Conservation (phyloP, 176 grass and related monocot genomes). For the Bromus sterilis region DNA sequence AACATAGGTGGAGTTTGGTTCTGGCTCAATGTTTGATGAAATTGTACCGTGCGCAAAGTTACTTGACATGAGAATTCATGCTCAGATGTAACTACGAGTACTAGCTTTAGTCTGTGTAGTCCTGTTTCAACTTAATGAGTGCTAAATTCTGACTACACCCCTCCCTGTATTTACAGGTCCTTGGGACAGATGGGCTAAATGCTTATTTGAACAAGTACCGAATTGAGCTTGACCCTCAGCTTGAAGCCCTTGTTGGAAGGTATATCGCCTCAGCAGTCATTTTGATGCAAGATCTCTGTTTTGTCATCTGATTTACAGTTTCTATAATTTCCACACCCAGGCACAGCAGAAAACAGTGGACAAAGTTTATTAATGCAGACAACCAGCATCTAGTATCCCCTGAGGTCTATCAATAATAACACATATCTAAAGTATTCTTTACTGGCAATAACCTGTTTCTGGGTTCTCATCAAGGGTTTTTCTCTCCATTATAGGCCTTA, state of each 20-base stretch:
- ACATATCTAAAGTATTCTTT: background rate
- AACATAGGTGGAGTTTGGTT: too few species aligned
- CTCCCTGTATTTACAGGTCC: constrained; percentile 36
- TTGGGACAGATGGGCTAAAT: constrained; percentile 81
- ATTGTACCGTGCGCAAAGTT: background rate
- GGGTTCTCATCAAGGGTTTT: background rate
- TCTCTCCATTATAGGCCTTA: constrained; percentile 52
- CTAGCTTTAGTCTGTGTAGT: background rate
- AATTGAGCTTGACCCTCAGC: constrained; percentile 86
- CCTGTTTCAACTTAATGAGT: background rate
- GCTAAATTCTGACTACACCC: background rate
- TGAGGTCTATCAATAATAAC: constrained; percentile 40
- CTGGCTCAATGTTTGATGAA: background rate
- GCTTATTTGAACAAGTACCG: constrained; percentile 84
- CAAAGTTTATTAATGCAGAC: constrained; percentile 86
- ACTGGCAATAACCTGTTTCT: background rate
- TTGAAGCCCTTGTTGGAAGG: constrained; percentile 96
- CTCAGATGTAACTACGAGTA: background rate
- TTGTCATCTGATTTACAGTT: background rate
- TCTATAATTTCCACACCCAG: constrained; percentile 25
- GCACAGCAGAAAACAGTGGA: constrained; percentile 86
- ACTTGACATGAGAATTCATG: background rate
- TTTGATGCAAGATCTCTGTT: background rate
- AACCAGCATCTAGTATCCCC: constrained; percentile 87
- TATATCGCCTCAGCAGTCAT: constrained; percentile 15